phyloP scores from a whole-genome alignment of 2,329 filamentous ascomycete genomes.

The Teratosphaeria pseudoeucalypti region DNA sequence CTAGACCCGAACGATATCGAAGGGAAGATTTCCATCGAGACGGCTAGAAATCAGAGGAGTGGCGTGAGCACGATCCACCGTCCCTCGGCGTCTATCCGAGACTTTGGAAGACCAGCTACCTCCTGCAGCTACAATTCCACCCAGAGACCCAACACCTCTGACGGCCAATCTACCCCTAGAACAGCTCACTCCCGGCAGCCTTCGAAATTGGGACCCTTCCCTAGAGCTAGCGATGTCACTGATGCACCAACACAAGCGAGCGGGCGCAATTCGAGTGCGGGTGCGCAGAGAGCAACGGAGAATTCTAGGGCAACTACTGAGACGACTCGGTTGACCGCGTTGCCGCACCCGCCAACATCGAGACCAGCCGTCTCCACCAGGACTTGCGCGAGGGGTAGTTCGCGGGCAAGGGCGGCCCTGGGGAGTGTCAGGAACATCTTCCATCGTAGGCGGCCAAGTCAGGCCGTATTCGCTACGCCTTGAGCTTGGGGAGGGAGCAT shows the following conservation, averaged over 20 bases:
- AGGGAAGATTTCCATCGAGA: background rate
- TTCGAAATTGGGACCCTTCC: background rate
- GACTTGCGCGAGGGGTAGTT: background rate
- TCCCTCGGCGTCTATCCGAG: background rate
- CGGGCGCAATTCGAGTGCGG: background rate
- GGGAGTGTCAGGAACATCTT: background rate
- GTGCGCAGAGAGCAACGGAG: background rate
- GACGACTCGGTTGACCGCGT: background rate
- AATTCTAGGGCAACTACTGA: background rate
- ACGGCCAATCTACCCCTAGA: background rate
- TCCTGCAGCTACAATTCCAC: background rate
- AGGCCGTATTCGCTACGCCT: background rate
- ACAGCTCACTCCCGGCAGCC: background rate
- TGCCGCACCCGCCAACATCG: background rate
- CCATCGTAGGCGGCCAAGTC: background rate
- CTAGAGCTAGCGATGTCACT: background rate
- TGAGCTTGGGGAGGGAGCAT: background rate
- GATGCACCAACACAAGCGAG: background rate
- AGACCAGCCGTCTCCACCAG: background rate
- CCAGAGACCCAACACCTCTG: background rate
- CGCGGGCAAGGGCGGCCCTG: background rate
- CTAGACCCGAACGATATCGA: slow-evolving; percentile 2
- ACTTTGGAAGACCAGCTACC: background rate
- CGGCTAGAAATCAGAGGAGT: background rate
- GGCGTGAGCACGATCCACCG: background rate